Evolutionary conservation across 139 green algal species (phyloP), one percentile per base, ranked within the genome.

Genomic region (Picocystis salinarum): DNA sequence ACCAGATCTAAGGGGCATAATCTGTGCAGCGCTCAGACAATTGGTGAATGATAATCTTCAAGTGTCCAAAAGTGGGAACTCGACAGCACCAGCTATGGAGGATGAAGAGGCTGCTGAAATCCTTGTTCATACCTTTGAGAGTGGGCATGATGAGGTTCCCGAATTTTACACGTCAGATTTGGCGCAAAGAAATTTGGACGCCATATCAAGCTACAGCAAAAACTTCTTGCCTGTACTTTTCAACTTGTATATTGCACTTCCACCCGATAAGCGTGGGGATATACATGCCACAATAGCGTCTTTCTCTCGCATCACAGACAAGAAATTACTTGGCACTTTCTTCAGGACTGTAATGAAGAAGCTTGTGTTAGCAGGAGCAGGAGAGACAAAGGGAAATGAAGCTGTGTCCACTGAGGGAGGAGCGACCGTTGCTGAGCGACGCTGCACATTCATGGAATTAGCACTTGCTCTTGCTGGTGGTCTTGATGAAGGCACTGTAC

Each of bases 181-280:
- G 36, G 55, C 63, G 59, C 57, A 23, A 7, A 44, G 41, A 34
- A 70, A 76, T 42, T 34, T 74, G 10, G 40, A 39, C 3, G 71
- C 62, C 15, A 33, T 95, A 34, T 37, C 59, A 5, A 42, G 24
- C 0, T 69, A 73, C 15, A 50, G 68, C 10, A 62, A 62, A 23
- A 79, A 85, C 46, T 94, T 86, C 72, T 42, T 96, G 42, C 62
- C 62, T 3, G 50, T 91, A 31, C 63, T 94, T 47, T 81, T 83
- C 55, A 83, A 80, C 48, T 42, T 73, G 1, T 92, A 85, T 34
- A 28, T 93, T 15, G 19, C 41, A 7, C 23, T 26, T 6, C 39
- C 51, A 4, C 45, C 68, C 0, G 65, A 72, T 19, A 40, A 55
- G 22, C 61, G 83, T 1, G 62, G 45, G 4, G 50, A 52, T 6